Base-by-base conservation (phyloP, 1,139 yeast genomes). In the Lizanozyma gosingica region DNA sequence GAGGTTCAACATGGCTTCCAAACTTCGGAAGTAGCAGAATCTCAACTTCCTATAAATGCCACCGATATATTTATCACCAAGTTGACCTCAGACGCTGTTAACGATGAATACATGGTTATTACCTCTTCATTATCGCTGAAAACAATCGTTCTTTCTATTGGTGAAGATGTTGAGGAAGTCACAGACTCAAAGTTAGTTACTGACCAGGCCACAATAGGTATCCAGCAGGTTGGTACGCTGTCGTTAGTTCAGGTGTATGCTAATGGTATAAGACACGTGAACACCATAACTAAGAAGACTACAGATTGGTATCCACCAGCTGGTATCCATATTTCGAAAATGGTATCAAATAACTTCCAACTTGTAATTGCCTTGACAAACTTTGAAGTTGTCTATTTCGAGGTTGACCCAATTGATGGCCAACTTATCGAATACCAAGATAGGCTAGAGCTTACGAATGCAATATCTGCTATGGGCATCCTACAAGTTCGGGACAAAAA, bases 291-390 rank as follows among this genome's bases (percentile, higher is more conserved):
- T 1, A 49, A 55, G 33, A 57, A 59, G 15, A 52, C 60, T 3
- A 67, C 77, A 4, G 84, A 84, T 47, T 92, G 98, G 98, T 68
- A 62, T 35, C 87, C 96, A 1, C 95, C 96, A 0, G 81, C 83
- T 0, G 95, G 94, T 4, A 77, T 83, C 14, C 65, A 73, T 27
- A 71, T 92, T 35, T 53, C 73, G 0, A 62, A 67, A 18, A 83
- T 90, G 0, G 59, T 86, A 1, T 62, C 83, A 3, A 86, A 86
- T 34, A 67, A 71, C 35, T 70, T 73, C 16, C 97, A 92, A 56
- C 66, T 90, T 1, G 76, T 76, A 0, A 53, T 92, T 6, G 88
- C 80, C 0, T 59, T 92, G 8, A 80, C 94, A 2, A 85, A 82
- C 52, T 69, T 80, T 42, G 90, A 84, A 44, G 51, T 92, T 3